Base-by-base conservation (phyloP, 2,329 filamentous ascomycete species). In the Davidsoniella virescens region DNA sequence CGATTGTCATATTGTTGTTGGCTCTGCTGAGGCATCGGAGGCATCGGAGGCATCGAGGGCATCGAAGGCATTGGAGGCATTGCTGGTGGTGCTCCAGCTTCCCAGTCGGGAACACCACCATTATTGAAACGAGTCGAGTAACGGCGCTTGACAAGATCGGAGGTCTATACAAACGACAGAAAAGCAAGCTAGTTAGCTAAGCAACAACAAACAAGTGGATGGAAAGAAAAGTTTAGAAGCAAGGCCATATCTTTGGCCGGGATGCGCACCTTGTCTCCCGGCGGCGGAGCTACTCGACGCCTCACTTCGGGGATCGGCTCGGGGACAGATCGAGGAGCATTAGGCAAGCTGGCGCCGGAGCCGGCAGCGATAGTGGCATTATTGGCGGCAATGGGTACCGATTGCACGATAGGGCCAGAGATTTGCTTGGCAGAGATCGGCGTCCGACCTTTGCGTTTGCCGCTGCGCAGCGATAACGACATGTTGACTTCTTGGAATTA, bases 111-210 rank as follows among this genome's bases (percentile, higher is more conserved):
- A 3, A 45, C 68, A 1, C 84, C 83, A 1, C 82, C 65, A 56
- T 84, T 80, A 59, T 87, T 90, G 64, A 95, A 94, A 54, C 90
- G 81, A 40, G 88, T 88, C 38, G 92, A 96, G 66, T 96, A 98
- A 58, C 92, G 75, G 58, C 87, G 77, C 69, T 96, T 96, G 53
- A 98, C 88, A 49, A 96, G 71, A 63, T 98, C 90, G 20, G 76
- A 76, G 1, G 78, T 81, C 76, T 79, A 63, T 3, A 40, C 20
- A 49, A 64, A 58, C 56, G 18, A n/a, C 20, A 14, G 36, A 20
- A 39, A 40, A 33, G 16, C 26, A 48, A 25, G 20, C 33, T 37
- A 26, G 14, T 38, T 16, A 40, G 38, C 5, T 16, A 40, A 14
- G 18, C 18, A 8, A 40, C 38, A 40, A 40, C n/a, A 40, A 20